Conservation (phyloP, 208 protist genomes). For the Crithidia expoeki region DNA sequence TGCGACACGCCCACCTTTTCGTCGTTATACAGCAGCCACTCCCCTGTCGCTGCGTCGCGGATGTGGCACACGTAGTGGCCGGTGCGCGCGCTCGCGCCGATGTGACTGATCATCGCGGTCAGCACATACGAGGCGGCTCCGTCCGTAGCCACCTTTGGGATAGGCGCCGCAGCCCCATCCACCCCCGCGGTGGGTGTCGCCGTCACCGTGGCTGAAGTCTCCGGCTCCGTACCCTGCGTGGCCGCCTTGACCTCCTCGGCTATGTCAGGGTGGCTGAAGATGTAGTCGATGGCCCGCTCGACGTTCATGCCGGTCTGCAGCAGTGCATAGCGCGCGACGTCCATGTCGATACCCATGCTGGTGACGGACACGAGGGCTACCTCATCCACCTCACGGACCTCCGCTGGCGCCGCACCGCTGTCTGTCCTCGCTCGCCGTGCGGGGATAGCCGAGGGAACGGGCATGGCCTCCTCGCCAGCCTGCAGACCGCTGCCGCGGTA, state of each 20-base stretch:
- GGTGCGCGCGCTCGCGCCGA: slow-evolving; percentile 83
- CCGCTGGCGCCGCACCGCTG: neutral
- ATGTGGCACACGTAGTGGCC: slow-evolving; percentile 94
- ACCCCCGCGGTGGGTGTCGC: neutral
- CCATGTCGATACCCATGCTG: slow-evolving; percentile 89
- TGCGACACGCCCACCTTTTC: slow-evolving; percentile 91
- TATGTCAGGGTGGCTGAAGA: slow-evolving; percentile 94
- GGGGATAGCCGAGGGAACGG: slow-evolving; percentile 1
- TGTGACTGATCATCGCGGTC: slow-evolving; percentile 91
- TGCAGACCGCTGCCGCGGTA: slow-evolving; percentile 67
- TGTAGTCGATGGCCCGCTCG: slow-evolving; percentile 96
- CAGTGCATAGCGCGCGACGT: slow-evolving; percentile 79
- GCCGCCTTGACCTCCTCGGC: slow-evolving; percentile 33
- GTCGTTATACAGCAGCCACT: slow-evolving; percentile 97
- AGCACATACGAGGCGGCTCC: slow-evolving; percentile 73
- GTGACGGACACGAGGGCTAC: slow-evolving; percentile 75
- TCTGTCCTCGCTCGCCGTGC: slow-evolving; percentile 3
- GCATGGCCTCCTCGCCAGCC: slow-evolving; percentile 69
- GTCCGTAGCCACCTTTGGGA: slow-evolving; percentile 38
- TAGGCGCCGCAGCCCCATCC: neutral
- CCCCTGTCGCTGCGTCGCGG: slow-evolving; percentile 58
- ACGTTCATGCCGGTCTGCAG: slow-evolving; percentile 89
- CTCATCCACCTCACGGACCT: slow-evolving; percentile 65
- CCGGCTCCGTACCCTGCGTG: no score
- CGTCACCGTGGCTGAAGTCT: neutral